These are phyloP conservation scores for Ustilago esculenta DNA, from an alignment of 1,284 basidiomycete species.

Conservation along the genomic window DNA sequence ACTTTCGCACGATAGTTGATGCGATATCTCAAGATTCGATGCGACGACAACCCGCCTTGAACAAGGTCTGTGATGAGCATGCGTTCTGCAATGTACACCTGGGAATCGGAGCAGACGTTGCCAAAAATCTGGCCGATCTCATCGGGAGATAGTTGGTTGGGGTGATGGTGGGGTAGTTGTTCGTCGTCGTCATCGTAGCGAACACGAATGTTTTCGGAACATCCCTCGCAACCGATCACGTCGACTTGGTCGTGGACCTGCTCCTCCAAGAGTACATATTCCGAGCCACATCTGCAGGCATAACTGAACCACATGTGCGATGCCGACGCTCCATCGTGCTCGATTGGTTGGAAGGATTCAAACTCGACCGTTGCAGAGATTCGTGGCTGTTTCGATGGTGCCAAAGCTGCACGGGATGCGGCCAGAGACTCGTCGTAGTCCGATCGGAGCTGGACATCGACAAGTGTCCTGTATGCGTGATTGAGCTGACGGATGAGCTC, in stretches of 20 bases:
- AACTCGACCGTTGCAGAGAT: slow-evolving; percentile 34
- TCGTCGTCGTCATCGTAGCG: slow-evolving; percentile 21
- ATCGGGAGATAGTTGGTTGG: not conserved
- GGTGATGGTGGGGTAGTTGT: too few species aligned
- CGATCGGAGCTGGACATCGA: slow-evolving; percentile 16
- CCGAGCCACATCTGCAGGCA: slow-evolving; percentile 33
- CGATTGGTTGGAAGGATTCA: slow-evolving; percentile 23
- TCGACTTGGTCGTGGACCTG: slow-evolving; percentile 28
- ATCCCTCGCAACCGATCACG: slow-evolving; percentile 34
- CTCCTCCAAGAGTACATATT: slow-evolving; percentile 16
- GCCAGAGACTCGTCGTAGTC: slow-evolving; percentile 28
- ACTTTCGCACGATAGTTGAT: slow-evolving; percentile 30
- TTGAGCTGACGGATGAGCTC: slow-evolving; percentile 34
- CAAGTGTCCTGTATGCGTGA: slow-evolving; percentile 36
- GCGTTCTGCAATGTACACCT: slow-evolving; percentile 46
- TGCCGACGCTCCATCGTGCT: not conserved
- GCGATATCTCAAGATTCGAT: slow-evolving; percentile 31
- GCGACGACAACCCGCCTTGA: slow-evolving; percentile 6
- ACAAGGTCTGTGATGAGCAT: slow-evolving; percentile 35
- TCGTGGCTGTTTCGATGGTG: slow-evolving; percentile 9
- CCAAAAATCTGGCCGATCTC: slow-evolving; percentile 31
- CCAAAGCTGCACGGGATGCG: slow-evolving; percentile 4
- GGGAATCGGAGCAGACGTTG: slow-evolving; percentile 30
- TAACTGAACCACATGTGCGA: slow-evolving; percentile 17
- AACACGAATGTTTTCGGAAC: slow-evolving; percentile 40